phyloP scores from a whole-genome alignment of 768 basidiomycete genomes.

The Tylopilus sp. region DNA sequence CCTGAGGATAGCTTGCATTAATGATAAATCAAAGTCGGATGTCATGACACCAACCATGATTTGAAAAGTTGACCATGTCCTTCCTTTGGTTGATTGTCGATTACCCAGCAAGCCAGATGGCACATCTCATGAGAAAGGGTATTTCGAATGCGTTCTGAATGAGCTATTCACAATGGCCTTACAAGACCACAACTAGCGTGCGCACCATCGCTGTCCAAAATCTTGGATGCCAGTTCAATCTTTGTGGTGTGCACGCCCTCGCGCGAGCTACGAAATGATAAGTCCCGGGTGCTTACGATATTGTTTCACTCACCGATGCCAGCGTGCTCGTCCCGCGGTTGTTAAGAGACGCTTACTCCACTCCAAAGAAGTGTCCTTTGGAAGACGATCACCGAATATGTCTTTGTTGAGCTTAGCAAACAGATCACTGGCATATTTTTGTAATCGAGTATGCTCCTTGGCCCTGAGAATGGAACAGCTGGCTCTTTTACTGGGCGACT shows the following conservation, averaged over 20 bases:
- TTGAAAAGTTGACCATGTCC: conserved; percentile 73
- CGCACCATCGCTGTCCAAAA: conserved; percentile 72
- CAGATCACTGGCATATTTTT: conserved; percentile 53
- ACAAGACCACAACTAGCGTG: too few relatives aligned
- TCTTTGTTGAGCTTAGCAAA: conserved; percentile 56
- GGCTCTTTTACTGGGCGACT: conserved; percentile 20
- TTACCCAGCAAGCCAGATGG: conserved; percentile 84
- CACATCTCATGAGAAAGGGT: conserved; percentile 93
- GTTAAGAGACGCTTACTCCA: conserved; percentile 67
- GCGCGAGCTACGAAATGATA: conserved; percentile 38
- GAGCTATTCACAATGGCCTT: too few relatives aligned
- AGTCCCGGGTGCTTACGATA: neutral
- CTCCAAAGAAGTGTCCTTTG: conserved; percentile 49
- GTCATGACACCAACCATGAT: conserved; percentile 48
- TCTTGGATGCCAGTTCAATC: conserved; percentile 81
- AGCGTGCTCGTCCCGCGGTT: conserved; percentile 70
- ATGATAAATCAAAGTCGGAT: neutral
- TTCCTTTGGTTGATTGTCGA: conserved; percentile 66
- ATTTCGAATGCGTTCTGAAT: conserved; percentile 70
- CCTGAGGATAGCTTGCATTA: conserved; percentile 34
- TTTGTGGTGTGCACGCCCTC: conserved; percentile 57
- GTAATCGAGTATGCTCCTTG: conserved; percentile 43
- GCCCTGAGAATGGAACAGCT: conserved; percentile 30
- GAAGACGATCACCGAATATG: conserved; percentile 55
- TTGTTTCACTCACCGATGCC: conserved; percentile 44